Conservation (phyloP, 1,139 yeast species). For the Maudiozyma humilis region DNA sequence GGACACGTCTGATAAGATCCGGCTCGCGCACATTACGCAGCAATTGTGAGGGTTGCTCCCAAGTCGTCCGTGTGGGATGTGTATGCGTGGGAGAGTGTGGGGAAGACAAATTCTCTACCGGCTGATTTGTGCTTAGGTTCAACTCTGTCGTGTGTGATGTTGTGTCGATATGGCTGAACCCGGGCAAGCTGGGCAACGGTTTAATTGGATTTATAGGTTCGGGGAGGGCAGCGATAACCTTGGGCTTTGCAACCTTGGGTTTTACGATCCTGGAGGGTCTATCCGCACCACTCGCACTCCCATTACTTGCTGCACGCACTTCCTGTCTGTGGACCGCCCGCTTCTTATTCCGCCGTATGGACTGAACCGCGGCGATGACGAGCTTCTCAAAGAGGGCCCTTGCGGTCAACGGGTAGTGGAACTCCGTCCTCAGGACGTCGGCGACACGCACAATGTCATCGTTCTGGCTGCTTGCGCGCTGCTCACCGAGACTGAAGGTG, state of each 20-base stretch:
- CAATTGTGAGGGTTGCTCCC: background rate
- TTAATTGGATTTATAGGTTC: no score
- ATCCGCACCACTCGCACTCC: background rate
- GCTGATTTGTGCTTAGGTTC: no score
- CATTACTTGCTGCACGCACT: background rate
- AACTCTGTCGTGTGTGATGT: no score
- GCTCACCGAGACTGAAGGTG: conserved; percentile 60
- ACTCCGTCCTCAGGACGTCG: conserved; percentile 63
- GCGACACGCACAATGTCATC: conserved; percentile 71
- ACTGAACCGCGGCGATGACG: conserved; percentile 87
- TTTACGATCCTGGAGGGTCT: background rate
- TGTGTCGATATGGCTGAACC: no score
- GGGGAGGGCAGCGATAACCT: no score
- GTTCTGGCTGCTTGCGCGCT: conserved; percentile 90
- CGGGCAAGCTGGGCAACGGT: no score
- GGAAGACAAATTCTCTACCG: no score
- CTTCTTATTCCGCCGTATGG: conserved; percentile 59
- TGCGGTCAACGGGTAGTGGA: conserved; percentile 51
- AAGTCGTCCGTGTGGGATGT: background rate
- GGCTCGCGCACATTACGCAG: background rate
- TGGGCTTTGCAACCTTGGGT: no score
- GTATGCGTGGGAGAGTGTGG: no score
- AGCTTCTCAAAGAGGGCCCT: conserved; percentile 74
- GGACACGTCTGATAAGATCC: background rate
- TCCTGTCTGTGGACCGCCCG: conserved; percentile 35